phyloP scores from a whole-genome alignment of 2,329 filamentous ascomycete genomes.

The Bipolaris gigantea region DNA sequence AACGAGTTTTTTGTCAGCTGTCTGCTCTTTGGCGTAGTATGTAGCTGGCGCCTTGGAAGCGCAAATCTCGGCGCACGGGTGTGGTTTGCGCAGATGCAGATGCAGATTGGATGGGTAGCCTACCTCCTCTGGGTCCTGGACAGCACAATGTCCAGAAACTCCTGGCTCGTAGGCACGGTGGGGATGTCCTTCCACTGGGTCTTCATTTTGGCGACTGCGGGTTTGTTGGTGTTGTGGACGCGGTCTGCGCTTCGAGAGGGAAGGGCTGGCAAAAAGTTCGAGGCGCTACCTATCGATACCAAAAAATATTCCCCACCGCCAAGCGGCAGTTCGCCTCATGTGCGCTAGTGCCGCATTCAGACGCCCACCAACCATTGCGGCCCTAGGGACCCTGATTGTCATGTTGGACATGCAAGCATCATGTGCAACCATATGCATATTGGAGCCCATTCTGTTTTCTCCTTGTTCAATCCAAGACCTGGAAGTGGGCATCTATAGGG shows the following conservation, averaged over 20 bases:
- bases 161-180: slow-evolving; percentile 86
- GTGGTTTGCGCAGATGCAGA: slow-evolving; percentile 5
- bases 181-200: slow-evolving; percentile 65
- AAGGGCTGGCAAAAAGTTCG: slow-evolving; percentile 21
- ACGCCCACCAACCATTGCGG: not conserved
- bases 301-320: slow-evolving; percentile 16
- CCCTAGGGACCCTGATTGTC: not conserved
- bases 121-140: slow-evolving; percentile 58
- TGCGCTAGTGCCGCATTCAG: slow-evolving; percentile 8
- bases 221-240: slow-evolving; percentile 17
- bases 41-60: slow-evolving; percentile 66
- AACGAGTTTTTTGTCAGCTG: not conserved
- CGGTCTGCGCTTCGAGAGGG: slow-evolving; percentile 17
- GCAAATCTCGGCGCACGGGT: slow-evolving; percentile 20
- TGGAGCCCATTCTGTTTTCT: not conserved
- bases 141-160: slow-evolving; percentile 97
- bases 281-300: slow-evolving; percentile 14
- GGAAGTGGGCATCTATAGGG: slow-evolving; percentile 50
- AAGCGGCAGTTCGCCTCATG: slow-evolving; percentile 15
- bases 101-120: slow-evolving; percentile 1
- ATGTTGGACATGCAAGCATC: too few relatives aligned
- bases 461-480: slow-evolving; percentile 23
- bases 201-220: slow-evolving; percentile 39
- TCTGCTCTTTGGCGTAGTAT: not conserved
- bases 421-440: not conserved